phyloP scores from a whole-genome alignment of 371 early-diverging fungal genomes.

The Cladochytrium tenue region DNA sequence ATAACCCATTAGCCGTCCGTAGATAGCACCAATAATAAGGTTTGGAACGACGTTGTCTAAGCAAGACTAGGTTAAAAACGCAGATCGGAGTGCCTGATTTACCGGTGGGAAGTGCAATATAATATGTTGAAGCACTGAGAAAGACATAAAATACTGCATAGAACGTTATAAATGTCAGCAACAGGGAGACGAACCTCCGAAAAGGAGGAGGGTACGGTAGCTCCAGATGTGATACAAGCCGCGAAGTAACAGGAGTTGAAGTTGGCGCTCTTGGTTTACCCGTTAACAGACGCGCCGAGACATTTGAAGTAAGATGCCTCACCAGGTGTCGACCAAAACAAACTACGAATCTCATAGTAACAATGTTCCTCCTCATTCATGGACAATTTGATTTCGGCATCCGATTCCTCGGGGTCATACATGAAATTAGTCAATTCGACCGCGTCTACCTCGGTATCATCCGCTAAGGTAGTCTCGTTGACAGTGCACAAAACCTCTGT shows the following conservation, averaged over 20 bases:
- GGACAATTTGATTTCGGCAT: neutral
- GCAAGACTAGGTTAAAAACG: slow-evolving; percentile 14
- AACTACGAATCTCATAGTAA: slow-evolving; percentile 30
- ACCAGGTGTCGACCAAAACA: slow-evolving; percentile 37
- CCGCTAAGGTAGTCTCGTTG: neutral
- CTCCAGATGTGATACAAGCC: slow-evolving; percentile 30
- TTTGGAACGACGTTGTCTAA: slow-evolving; percentile 38
- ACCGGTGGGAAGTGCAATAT: slow-evolving; percentile 43
- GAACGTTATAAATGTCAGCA: neutral
- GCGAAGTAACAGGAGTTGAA: slow-evolving; percentile 31
- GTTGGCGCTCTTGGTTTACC: slow-evolving; percentile 17
- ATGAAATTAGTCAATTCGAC: neutral
- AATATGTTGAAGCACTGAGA: slow-evolving; percentile 26
- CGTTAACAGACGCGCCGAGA: neutral
- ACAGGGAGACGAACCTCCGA: neutral
- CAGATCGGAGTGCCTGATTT: neutral
- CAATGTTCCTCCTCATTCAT: slow-evolving; percentile 16
- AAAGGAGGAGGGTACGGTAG: slow-evolving; percentile 16
- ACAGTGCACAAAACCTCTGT: neutral
- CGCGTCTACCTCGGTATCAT: neutral
- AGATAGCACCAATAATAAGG: slow-evolving; percentile 36
- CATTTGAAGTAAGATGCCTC: neutral
- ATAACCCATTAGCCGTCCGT: slow-evolving; percentile 30
- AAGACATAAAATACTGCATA: slow-evolving; percentile 20
- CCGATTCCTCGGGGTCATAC: slow-evolving; percentile 1